Base-by-base conservation (phyloP, 176 grass and related monocot species). In the Poa annua region DNA sequence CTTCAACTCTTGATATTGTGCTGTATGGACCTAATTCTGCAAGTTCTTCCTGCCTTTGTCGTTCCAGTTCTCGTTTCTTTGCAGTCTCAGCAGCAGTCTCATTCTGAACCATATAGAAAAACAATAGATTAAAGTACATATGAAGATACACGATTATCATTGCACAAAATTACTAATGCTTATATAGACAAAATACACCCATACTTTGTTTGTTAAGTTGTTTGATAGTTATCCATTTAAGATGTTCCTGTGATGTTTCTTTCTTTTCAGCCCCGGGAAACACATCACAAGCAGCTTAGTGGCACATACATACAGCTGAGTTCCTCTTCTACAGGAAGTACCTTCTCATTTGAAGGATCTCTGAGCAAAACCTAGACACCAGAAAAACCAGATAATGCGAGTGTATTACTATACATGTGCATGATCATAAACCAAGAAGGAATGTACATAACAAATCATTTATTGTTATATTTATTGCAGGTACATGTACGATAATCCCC, bases 161-260 rank as follows among this genome's bases (percentile, higher is more conserved):
- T 29, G 22, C 57, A 13, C 24, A 78, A 85, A n/a, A 13, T 51
- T 39, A 52, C 16, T 34, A 48, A 42, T 21, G 36, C 79, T 73
- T 8, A 51, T 83, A 83, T 7, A 62, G 83, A 61, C 53, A n/a
- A 44, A 64, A 78, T 74, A 78, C 34, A 42, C 0, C 8, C 87
- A 74, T 96, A 99, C 96, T 99, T 87, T 99, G 97, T 65, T 99
- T 99, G 86, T 96, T 99, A 87, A 99, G 88, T 78, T 99, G 97
- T 94, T 99, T 93, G 86, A 93, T 99, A 93, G 96, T 99, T 93
- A 96, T 99, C 78, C 97, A 89, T 65, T 99, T 96, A 77, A 99
- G 96, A 29, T 91, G 92, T 85, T 96, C 96, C 80, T 94, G 93
- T 20, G 96, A 93, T 42, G 96, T 99, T 88, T 99, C 97, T 79